These are phyloP conservation scores for Cystofilobasidium capitatum DNA, from an alignment of 768 basidiomycete genomes.

Conservation along the genomic window DNA sequence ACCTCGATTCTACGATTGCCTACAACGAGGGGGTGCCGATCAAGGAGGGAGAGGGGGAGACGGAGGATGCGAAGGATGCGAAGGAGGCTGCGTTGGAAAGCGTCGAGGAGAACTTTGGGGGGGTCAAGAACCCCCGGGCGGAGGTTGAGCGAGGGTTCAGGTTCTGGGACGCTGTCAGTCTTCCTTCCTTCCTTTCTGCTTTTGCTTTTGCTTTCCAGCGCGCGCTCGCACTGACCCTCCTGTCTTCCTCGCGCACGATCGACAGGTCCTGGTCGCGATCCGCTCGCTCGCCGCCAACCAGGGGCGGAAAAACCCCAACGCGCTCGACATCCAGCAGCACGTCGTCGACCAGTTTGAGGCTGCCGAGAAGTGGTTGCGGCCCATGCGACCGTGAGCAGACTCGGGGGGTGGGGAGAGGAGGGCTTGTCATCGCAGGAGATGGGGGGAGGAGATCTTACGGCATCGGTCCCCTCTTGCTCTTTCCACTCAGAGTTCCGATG, in stretches of 20 bases:
- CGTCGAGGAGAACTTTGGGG: conserved; percentile 80
- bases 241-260: conserved; percentile 12
- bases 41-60: conserved; percentile 54
- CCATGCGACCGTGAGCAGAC: conserved; percentile 37
- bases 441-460: too few species aligned
- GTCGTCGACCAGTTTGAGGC: conserved; percentile 92
- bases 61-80: conserved; percentile 60
- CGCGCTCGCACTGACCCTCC: conserved; percentile 2
- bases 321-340: conserved; percentile 63
- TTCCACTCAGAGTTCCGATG: too few species aligned
- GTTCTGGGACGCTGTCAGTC: conserved; percentile 94
- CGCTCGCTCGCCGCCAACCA: conserved; percentile 57
- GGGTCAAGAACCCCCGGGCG: conserved; percentile 70
- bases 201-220: conserved; percentile 1
- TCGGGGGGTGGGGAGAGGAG: too few species aligned
- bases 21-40: conserved; percentile 74
- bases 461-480: too few species aligned
- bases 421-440: too few species aligned
- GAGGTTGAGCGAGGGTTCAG: conserved; percentile 95
- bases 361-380: conserved; percentile 85
- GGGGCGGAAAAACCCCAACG: conserved; percentile 40
- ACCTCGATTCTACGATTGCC: conserved; percentile 74
- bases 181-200: not conserved
- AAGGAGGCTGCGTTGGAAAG: conserved; percentile 81
- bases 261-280: conserved; percentile 66